Base-by-base conservation (phyloP, 805 yeast genomes). In the Sugiyamaella smithiae region DNA sequence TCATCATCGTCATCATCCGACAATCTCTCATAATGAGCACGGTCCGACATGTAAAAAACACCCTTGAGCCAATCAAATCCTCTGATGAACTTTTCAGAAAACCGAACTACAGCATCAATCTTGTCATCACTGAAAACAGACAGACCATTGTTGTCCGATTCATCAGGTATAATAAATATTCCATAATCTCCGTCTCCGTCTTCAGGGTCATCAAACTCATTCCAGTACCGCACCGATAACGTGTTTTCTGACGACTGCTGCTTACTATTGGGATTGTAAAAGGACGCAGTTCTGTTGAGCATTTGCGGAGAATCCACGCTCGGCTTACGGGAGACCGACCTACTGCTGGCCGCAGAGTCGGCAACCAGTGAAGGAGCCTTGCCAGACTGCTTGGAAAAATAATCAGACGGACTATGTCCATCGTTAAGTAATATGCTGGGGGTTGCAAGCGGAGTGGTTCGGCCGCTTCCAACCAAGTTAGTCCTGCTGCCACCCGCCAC, bases 201-300 rank as follows among this genome's bases (percentile, higher is more conserved):
- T 50, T 80, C 85, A 0, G 82, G 79, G 57, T 81, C 72, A 57
- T 81, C 86, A 59, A 81, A 81, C 64, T 81, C 86, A 58, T 81
- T 81, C 86, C 86, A 81, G 61, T 81, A 81, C 40, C 82, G 61
- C 35, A 64, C 56, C 44, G 63, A 42, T n/a, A 53, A 43, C 24
- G 38, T 46, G 7, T 50, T 41, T 16, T 44, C 47, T 20, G 46
- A 50, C 38, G 64, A 29, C 40, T 49, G 28, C 40, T 45, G 49
- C 36, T 33, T 32, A 1, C 23, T 29, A 3, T 16, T 5, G 7
- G 47, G 43, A 17, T 36, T 44, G 31, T 38, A 29, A 24, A 38
- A 44, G 12, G 51, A 43, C 3, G 43, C 29, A 4, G 40, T 25
- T 11, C 46, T 14, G 25, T 40, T 37, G 1, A 40, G 42, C 46